Base-by-base conservation (phyloP, 2,329 filamentous ascomycete genomes). In the Phyllosticta citrichinensis region DNA sequence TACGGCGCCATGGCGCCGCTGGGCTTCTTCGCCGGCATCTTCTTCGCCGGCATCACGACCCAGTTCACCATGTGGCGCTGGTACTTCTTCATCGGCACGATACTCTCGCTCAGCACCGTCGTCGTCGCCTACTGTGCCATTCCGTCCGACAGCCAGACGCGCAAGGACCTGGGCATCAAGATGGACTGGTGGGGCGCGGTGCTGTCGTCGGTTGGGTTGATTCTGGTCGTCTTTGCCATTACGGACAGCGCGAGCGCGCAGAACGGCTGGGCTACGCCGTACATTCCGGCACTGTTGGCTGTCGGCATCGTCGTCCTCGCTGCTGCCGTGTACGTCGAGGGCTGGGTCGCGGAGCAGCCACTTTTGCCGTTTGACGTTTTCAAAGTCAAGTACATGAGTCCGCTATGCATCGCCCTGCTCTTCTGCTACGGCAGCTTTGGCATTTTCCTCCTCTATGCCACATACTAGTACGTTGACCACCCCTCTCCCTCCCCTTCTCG, bases 141-240 rank as follows among this genome's bases (percentile, higher is more conserved):
- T 17, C 81, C 81, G 1, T 79, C 77, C 2, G 80, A 81, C 66
- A 71, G 57, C 63, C 67, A 57, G 40, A 72, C 75, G 55, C 74
- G 75, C 55, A 65, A 55, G 53, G 52, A 62, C 27, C 68, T 75
- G 20, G 73, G 72, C 0, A 73, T 82, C 22, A 75, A 76, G 33
- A 91, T 91, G 87, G 88, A 92, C 69, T 91, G 85, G 81, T 75
- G 79, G 61, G 88, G 88, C 0, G 74, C 81, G 1, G 68, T 72
- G 2, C 81, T 86, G 14, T 85, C 87, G 17, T 79, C 89, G 0
- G 79, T 80, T 0, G 87, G 85, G 0, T 69, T 89, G n/a, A 78
- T 86, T 6, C 76, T 91, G 33, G 76, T 88, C n/a, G 85, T 89
- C 0, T 91, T 85, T 66, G 85, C 87, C 0, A 81, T 91, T 61